A percentile compares a stretch with the other conserved stretches of the same genome.
These are phyloP conservation scores for Scheffersomyces lignicola DNA, from an alignment of 1,139 yeast genomes.

Conservation along the genomic window DNA sequence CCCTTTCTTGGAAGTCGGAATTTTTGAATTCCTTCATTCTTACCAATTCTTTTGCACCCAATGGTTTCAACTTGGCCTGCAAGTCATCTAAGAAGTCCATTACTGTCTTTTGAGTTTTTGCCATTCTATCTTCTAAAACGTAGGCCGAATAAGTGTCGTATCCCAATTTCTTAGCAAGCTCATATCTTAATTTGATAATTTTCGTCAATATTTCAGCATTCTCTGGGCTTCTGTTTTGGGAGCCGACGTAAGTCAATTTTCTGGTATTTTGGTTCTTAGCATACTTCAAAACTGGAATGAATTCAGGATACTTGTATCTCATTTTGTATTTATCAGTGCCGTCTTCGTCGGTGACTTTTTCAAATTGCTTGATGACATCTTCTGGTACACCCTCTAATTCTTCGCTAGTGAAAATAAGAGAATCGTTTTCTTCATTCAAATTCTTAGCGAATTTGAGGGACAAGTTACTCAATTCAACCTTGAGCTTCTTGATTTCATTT, in stretches of 20 bases:
- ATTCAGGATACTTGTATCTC: slow-evolving; percentile 80
- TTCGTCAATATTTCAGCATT: slow-evolving; percentile 61
- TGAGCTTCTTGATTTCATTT: slow-evolving; percentile 54
- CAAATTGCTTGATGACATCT: slow-evolving; percentile 59
- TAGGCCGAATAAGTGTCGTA: slow-evolving; percentile 68
- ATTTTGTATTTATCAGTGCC: slow-evolving; percentile 54
- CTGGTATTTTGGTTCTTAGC: slow-evolving; percentile 67
- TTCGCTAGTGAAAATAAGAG: slow-evolving; percentile 55
- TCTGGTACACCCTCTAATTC: slow-evolving; percentile 76
- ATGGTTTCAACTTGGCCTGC: slow-evolving; percentile 53
- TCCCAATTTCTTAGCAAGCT: slow-evolving; percentile 64
- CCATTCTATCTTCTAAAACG: slow-evolving; percentile 77
- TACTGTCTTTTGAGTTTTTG: slow-evolving; percentile 63
- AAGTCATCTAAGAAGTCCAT: slow-evolving; percentile 61
- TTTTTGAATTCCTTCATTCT: slow-evolving; percentile 53
- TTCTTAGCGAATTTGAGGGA: slow-evolving; percentile 61
- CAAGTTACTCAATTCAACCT: slow-evolving; percentile 58
- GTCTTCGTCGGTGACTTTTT: slow-evolving; percentile 36
- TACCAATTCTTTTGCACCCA: slow-evolving; percentile 57
- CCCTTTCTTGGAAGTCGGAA: slow-evolving; percentile 47
- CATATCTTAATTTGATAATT: slow-evolving; percentile 59
- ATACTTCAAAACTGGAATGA: slow-evolving; percentile 71
- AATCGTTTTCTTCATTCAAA: slow-evolving; percentile 70
- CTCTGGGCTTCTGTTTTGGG: slow-evolving; percentile 62
- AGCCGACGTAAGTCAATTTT: slow-evolving; percentile 61